Base-by-base conservation (phyloP, 2,329 filamentous ascomycete genomes). In the Fusarium nodosum region DNA sequence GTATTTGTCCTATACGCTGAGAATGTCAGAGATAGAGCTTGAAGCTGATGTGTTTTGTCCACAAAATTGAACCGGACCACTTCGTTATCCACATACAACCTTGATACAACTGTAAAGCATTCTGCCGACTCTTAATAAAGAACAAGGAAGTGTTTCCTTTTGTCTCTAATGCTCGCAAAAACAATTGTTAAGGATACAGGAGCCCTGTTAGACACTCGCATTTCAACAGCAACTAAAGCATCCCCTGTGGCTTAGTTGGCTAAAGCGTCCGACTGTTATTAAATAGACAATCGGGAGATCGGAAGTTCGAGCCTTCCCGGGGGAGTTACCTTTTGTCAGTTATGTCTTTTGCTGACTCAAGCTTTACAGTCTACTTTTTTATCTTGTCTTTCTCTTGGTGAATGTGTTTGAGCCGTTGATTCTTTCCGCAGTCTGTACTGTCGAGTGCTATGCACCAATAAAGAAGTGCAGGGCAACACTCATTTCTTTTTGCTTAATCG, bases 221-320 rank as follows among this genome's bases (percentile, higher is more conserved):
- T 1, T 22, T 2, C 2, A 65, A 60, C 54, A 65, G 9, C 13
- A 45, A 31, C 20, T 31, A 38, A 44, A 55, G 24, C 22, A 24
- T 72, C 68, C 68, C 68, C 65, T 72, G 68, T 71, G 68, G 68
- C 68, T 71, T 71, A 71, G 68, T 71, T 71, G 68, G 68, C 64
- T 69, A 71, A 71, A 71, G 68, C 68, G 68, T 71, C 68, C 68
- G 68, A 71, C 68, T 71, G 68, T 71, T 71, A 71, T 62, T 66
- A 4, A 56, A 46, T 58, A 71, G 69, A 71, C 69, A 71, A 74
- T 74, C 72, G 72, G 69, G 71, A 74, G 72, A 74, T 74, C 72
- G 71, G 68, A 72, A 74, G 72, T 74, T 74, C 72, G 72, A 74
- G 64, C 72, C 72, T 74, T 74, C 66, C 72, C 72, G 72, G 72